Evolutionary conservation across 2,329 filamentous ascomycete species (phyloP), one percentile per base, ranked within the genome.

Genomic region (Alternaria angustiovoidea): DNA sequence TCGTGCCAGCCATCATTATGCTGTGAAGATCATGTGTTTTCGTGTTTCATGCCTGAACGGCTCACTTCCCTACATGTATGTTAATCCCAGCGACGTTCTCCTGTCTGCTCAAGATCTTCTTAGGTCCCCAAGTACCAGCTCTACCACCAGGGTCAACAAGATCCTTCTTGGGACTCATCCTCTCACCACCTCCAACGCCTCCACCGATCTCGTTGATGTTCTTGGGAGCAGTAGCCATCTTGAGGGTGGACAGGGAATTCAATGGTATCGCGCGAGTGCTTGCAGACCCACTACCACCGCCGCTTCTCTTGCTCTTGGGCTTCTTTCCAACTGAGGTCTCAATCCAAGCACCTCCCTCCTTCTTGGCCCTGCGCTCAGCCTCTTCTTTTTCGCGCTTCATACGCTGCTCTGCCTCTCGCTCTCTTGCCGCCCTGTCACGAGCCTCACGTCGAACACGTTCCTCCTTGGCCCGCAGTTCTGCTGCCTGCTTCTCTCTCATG

Each of bases 101-200:
- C 51, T 70, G 66, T 60, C 65, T 63, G 26, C 59, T 71, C 38
- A 72, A 57, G 41, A 71, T 71, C 64, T 66, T 71, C 66, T 67
- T 73, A 9, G 69, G 69, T 8, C 67, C 69, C 70, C 70, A 73
- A n/a, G 36, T 34, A 4, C 70, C 70, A n/a, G 69, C 70, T 46
- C 70, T 54, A 34, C 70, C 69, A 24, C 65, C 59, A 16, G 34
- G 7, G 44, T 71, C 65, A 34, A 51, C 49, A 18, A 51, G 43
- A 7, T 63, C 57, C 20, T 60, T 69, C 43, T 61, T 62, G 30
- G 42, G 48, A 39, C 51, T 59, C 57, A 57, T 61, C 54, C 11
- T 44, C 11, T 53, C 58, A 34, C 39, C 51, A 38, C 51, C 34
- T 2, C 32, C 38, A 20, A 46, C 34, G 3, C 32, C 18, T 22